Base-by-base conservation (phyloP, 768 basidiomycete genomes). In the Cystofilobasidium capitatum region DNA sequence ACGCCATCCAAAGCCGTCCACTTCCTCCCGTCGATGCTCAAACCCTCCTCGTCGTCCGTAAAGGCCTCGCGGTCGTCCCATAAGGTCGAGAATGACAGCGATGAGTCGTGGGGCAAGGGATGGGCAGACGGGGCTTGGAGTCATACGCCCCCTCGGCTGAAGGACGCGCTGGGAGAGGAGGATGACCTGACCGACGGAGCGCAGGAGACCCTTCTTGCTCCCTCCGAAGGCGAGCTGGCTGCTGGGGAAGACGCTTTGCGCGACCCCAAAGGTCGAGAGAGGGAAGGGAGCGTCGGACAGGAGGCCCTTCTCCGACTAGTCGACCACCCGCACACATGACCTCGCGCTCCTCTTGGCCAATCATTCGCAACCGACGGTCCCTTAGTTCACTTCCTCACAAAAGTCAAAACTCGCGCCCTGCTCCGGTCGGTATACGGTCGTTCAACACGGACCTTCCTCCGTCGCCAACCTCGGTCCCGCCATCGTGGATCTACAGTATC, bases 71-170 rank as follows among this genome's bases (percentile, higher is more conserved):
- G 58, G 35, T 14, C 58, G 35, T 35, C 33, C 9, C 12, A 35
- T 12, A 33, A 37, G 24, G 42, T 12, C 13, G 12, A 12, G 42
- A 44, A 12, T 22, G 42, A 45, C 17, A 26, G 40, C 39, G 58
- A 20, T n/a, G 54, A 17, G 17, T 51, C 16, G 20, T 22, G 31
- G 29, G 35, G 8, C 6, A 49, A 63, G 2, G 65, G 58, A 0
- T 29, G 61, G 17, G 66, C 60, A 1, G 51, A 62, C 3, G 66
- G 66, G 7, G 24, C 29, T 2, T 68, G 66, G 66, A 58, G 54
- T 47, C 66, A 68, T 44, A 68, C 66, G 33, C 66, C 66, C 10
- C 66, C 66, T 3, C 49, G 66, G n/a, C 31, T 68, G 61, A 68
- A 61, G 54, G 66, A 68, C 20, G 66, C 66, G n/a, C 14, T 63